Conservation (phyloP, 2,329 filamentous ascomycete genomes). For the Fusarium succisae region DNA sequence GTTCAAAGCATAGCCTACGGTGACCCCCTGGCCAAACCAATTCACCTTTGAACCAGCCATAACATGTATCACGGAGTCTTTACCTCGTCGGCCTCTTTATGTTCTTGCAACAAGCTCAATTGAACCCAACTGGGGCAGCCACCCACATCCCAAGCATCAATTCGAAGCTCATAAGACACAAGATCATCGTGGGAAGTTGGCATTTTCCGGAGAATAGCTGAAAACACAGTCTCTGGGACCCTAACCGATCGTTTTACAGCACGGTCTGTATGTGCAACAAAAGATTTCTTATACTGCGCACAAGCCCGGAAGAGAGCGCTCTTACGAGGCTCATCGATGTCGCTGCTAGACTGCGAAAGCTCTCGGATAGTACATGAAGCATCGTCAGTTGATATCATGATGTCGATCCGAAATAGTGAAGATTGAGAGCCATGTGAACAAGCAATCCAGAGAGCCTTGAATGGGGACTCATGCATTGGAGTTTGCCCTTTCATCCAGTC, state of each 20-base stretch:
- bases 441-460: constrained; percentile 2
- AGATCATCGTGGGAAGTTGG: neutral
- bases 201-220: neutral
- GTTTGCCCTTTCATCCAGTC: neutral
- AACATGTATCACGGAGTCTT: neutral
- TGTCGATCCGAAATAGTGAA: constrained; percentile 1
- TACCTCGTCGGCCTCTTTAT: neutral
- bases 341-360: neutral
- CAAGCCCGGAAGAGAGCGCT: neutral
- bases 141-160: neutral
- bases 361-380: constrained; percentile 7
- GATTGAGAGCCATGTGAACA: neutral
- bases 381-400: constrained; percentile 1
- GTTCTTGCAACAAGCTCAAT: constrained; percentile 2
- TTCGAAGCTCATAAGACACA: neutral
- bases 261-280: constrained; percentile 6
- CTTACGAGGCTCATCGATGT: neutral
- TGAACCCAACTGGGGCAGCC: constrained; percentile 2
- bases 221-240: neutral
- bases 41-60: neutral
- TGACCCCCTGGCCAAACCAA: neutral
- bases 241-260: neutral
- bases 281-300: constrained; percentile 1
- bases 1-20: neutral
- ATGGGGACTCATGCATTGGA: neutral